Base-by-base conservation (phyloP, 208 protist species). In the Lotmaria passim region DNA sequence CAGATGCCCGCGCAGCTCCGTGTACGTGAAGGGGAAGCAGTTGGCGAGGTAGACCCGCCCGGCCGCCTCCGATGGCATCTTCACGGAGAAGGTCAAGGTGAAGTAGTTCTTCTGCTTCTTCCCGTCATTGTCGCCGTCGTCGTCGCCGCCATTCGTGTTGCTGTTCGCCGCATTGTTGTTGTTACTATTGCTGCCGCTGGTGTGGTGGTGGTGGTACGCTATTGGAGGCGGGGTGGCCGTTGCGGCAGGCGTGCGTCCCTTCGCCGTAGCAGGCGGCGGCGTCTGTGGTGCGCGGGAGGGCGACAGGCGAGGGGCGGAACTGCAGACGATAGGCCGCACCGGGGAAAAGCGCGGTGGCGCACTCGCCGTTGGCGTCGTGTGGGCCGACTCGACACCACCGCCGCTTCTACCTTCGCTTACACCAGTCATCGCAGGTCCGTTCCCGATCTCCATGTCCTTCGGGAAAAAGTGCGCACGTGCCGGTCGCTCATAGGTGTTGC, bases 21-120 rank as follows among this genome's bases (percentile, higher is more conserved):
- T 93, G 88, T 98, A 99, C 0, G 96, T 98, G 81, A 98, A 99
- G 1, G 98, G 98, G 58, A 97, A 98, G 61, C 87, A 98, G 81
- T 99, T 97, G 5, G 96, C 89, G 17, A 99, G 74, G 82, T 94
- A 99, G 12, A 91, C 82, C 11, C 51, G 75, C 24, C 98, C 97
- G 1, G 43, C 19, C 38, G 68, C 70, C 15, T 69, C 72, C 48
- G 93, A 17, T 31, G 84, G 84, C 83, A 98, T 97, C n/a, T 51
- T 74, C 11, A 98, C 68, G 23, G 69, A 82, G 74, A 99, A 99
- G 41, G 89, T 89, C 19, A 98, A 76, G 2, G 97, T 98, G 82
- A 93, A 98, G 79, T 90, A 98, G 59, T 59, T 72, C 51, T 75
- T 79, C 62, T 69, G 56, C 48, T 72, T 72, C 56, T 46, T 12